These are phyloP conservation scores for Pugionium dolabratum DNA, from an alignment of 345 rosid genomes.

Conservation along the genomic window DNA sequence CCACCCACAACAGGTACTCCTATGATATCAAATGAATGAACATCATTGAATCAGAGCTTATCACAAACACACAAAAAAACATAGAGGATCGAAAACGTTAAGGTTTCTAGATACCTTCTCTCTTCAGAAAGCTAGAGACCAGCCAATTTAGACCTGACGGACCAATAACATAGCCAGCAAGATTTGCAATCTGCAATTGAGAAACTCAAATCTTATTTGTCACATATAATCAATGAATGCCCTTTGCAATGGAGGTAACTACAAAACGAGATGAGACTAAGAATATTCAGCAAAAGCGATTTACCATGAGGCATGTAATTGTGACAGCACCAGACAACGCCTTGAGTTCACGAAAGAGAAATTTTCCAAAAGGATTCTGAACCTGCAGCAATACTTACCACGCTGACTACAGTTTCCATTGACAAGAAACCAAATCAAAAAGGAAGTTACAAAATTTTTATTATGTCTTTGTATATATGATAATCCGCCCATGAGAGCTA, in stretches of 20 bases:
- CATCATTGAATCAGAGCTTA: background rate
- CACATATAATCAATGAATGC: background rate
- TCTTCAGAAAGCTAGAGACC: conserved; percentile 57
- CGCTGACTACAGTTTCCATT: conserved; percentile 2
- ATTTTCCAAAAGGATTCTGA: conserved; percentile 56
- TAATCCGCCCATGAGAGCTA: conserved; percentile 9
- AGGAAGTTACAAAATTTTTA: background rate
- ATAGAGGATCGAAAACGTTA: background rate
- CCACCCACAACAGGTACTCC: conserved; percentile 64
- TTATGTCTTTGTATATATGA: background rate
- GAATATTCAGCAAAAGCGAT: conserved; percentile 24
- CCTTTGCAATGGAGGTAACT: background rate
- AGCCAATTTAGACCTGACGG: conserved; percentile 80
- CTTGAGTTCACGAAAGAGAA: conserved; percentile 65
- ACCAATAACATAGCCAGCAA: conserved; percentile 88
- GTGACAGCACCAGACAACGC: conserved; percentile 84
- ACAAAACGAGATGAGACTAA: background rate
- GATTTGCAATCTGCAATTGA: conserved; percentile 77
- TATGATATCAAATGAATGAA: conserved; percentile 35
- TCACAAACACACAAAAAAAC: background rate
- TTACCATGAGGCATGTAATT: conserved; percentile 89
- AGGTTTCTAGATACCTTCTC: conserved; percentile 55
- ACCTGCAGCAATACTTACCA: conserved; percentile 46
- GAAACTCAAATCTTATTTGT: conserved; percentile 8
- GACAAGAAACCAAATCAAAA: background rate